These are phyloP conservation scores for Camelina hispida DNA, from an alignment of 345 rosid species.

Conservation along the genomic window DNA sequence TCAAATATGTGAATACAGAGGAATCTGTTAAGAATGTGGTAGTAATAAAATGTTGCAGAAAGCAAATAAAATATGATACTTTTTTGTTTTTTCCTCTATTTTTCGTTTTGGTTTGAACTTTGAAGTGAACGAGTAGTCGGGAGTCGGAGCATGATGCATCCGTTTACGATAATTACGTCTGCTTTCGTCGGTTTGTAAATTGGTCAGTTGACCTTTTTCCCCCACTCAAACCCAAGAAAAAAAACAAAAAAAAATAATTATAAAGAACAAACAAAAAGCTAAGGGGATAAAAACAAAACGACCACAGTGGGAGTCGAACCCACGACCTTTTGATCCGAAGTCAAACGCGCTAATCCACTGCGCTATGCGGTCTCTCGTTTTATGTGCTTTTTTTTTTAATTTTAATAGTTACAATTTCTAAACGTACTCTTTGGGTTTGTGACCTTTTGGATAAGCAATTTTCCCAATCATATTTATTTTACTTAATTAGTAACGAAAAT, in stretches of 20 bases:
- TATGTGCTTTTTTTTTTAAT: too few relatives aligned
- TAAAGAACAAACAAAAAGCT: too few relatives aligned
- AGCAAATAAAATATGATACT: too few relatives aligned
- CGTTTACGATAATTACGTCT: neutral
- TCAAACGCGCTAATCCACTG: conserved; percentile 98
- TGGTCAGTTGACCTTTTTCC: neutral
- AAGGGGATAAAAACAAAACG: conserved; percentile 20
- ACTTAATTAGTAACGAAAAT: neutral
- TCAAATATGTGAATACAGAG: neutral
- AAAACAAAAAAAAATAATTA: too few relatives aligned
- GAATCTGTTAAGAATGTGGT: neutral
- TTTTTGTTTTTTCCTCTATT: too few relatives aligned
- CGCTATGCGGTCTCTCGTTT: too few relatives aligned
- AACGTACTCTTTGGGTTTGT: neutral
- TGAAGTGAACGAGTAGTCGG: too few relatives aligned
- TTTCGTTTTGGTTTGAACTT: too few relatives aligned
- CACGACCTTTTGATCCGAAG: conserved; percentile 93
- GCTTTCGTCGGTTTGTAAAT: neutral
- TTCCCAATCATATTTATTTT: too few relatives aligned
- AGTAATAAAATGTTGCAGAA: too few relatives aligned
- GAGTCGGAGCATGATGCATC: neutral
- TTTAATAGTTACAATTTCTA: too few relatives aligned
- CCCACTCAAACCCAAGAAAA: neutral
- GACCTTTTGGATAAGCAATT: neutral
- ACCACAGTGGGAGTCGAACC: conserved; percentile 96